phyloP scores from a whole-genome alignment of 805 yeast species.

The Hanseniaspora hatyaiensis region DNA sequence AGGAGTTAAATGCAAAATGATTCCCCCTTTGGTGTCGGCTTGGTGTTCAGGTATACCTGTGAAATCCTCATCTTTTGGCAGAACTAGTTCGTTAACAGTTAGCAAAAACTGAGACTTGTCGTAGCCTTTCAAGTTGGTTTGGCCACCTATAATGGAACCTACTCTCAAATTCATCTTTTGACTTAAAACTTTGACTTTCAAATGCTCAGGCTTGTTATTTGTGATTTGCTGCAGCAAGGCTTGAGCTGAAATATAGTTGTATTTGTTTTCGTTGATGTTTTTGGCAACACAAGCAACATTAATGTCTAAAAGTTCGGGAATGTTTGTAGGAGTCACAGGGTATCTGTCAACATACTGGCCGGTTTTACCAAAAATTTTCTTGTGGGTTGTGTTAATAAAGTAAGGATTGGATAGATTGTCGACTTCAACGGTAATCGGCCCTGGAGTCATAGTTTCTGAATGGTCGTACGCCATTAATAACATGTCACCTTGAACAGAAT shows the following conservation, averaged over 20 bases:
- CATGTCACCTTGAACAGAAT: conserved; percentile 65
- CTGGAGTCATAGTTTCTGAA: conserved; percentile 40
- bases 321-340: conserved; percentile 53
- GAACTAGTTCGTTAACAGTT: conserved; percentile 80
- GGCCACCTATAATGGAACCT: conserved; percentile 87
- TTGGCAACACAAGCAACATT: conserved; percentile 66
- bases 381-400: conserved; percentile 68
- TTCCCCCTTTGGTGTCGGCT: conserved; percentile 79
- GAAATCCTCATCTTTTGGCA: conserved; percentile 86
- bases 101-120: conserved; percentile 75
- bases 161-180: conserved; percentile 77
- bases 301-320: conserved; percentile 62
- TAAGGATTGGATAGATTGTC: conserved; percentile 88
- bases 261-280: conserved; percentile 56
- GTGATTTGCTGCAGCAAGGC: conserved; percentile 86
- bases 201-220: conserved; percentile 67
- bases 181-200: conserved; percentile 67
- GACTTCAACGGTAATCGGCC: conserved; percentile 54
- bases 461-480: conserved; percentile 69
- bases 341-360: conserved; percentile 64
- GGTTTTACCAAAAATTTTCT: conserved; percentile 63
- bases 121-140: conserved; percentile 61
- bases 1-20: conserved; percentile 70
- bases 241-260: conserved; percentile 63
- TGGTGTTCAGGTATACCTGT: conserved; percentile 60